Percentiles rank a stretch among this genome's conserved stretches.
phyloP scores from a whole-genome alignment of 352 stramenopile genomes.

The Globisporangium spiculum region DNA sequence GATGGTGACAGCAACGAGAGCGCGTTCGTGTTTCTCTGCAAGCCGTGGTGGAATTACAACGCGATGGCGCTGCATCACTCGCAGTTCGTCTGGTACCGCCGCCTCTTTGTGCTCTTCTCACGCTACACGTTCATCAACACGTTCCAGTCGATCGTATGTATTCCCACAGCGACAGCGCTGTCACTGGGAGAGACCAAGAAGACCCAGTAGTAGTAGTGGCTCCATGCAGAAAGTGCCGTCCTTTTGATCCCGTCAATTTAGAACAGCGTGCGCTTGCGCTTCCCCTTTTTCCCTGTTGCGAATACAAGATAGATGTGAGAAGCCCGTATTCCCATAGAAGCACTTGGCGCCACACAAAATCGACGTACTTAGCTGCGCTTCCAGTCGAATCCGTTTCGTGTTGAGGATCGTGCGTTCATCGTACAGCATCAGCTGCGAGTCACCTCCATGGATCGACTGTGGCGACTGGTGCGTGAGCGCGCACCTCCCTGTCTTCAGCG shows the following conservation, averaged over 20 bases:
- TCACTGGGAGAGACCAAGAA: conserved; percentile 21
- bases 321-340: too few species aligned
- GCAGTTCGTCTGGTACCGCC: conserved; percentile 97
- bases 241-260: conserved; percentile 8
- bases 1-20: conserved; percentile 9
- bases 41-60: conserved; percentile 79
- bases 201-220: conserved; percentile 28
- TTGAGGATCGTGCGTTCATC: conserved; percentile 27
- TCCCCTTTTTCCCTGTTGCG: conserved; percentile 18
- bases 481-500: conserved; percentile 41
- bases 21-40: conserved; percentile 61
- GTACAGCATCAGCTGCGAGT: conserved; percentile 10
- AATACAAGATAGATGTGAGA: not conserved
- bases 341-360: not conserved
- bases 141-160: conserved; percentile 41
- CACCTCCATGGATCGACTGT: not conserved
- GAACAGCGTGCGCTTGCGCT: conserved; percentile 43
- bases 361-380: conserved; percentile 11
- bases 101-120: conserved; percentile 95
- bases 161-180: not conserved
- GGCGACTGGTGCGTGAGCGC: conserved; percentile 30
- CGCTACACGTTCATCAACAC: conserved; percentile 95
- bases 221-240: not conserved
- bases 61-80: conserved; percentile 91
- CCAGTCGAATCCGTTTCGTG: conserved; percentile 17